Base-by-base conservation (phyloP, 202 grass and related monocot genomes). In the Digitaria exilis region DNA sequence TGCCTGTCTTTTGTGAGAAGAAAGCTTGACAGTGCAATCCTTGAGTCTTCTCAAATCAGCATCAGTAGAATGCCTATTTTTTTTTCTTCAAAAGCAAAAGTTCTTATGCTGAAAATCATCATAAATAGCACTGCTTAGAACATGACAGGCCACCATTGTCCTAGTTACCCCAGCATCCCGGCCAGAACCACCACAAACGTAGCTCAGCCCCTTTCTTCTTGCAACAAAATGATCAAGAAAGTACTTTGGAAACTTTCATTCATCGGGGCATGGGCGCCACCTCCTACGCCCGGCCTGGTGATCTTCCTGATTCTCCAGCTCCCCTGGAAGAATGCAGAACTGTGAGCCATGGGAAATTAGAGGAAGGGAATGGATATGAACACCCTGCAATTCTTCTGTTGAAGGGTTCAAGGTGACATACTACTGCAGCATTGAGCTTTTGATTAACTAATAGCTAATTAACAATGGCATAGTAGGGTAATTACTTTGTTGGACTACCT, bases 101-200 rank as follows among this genome's bases (percentile, higher is more conserved):
- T n/a, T 88, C 77, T 57, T 65, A 72, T 83, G 44, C 64, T 32
- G 22, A 78, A 63, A 87, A 71, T 46, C 45, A 60, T 78, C 85
- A 65, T 82, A 87, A 87, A 87, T 82, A 82, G 44, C 64, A 65
- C 65, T 72, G 65, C 18, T 79, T 84, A 79, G 66, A 83, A 78
- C 80, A 57, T 37, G 74, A 67, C 71, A 80, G 22, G 41, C 60
- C 81, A 79, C 39, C 17, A 39, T 60, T 70, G 78, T 78, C 42
- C 30, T 42, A 51, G 78, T 76, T 87, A 82, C 85, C 77, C 51
- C 22, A 71, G 28, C 70, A 70, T 69, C 70, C 43, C 17, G 21
- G 22, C 42, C 57, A 73, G 57, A 73, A 21, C 57, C 46, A 83
- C 70, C 70, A 76, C 65, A 73, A 65, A 63, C n/a, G 25, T 18